These are phyloP conservation scores for Bipolaris zeicola DNA, from an alignment of 2,329 filamentous ascomycete genomes.

Conservation along the genomic window DNA sequence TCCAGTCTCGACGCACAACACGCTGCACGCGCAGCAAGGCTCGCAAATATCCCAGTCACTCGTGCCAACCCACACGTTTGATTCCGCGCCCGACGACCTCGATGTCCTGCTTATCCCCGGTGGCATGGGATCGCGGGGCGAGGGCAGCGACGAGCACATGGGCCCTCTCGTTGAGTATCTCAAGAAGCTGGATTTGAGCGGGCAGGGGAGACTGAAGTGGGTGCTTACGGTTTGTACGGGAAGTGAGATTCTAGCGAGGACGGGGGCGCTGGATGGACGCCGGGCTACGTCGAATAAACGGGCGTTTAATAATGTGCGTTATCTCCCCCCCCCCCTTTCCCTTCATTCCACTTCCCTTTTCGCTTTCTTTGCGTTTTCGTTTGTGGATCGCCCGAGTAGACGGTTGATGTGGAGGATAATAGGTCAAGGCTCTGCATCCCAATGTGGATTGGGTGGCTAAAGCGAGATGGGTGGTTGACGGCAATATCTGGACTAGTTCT, in stretches of 20 bases:
- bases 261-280: constrained; percentile 65
- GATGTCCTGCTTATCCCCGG: constrained; percentile 72
- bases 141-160: constrained; percentile 33
- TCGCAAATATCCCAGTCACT: constrained; percentile 47
- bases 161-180: constrained; percentile 55
- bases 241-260: constrained; percentile 61
- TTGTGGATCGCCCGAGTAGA: no score
- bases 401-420: no score
- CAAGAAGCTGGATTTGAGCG: constrained; percentile 49
- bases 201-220: constrained; percentile 54
- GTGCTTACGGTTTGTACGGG: constrained; percentile 72
- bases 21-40: constrained; percentile 12
- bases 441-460: constrained; percentile 64
- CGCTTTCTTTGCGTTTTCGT: neutral
- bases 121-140: constrained; percentile 56
- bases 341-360: no score
- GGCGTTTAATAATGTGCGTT: constrained; percentile 52
- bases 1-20: constrained; percentile 41
- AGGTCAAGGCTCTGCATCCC: constrained; percentile 55
- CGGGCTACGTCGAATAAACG: constrained; percentile 71
- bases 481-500: constrained; percentile 69
- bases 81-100: constrained; percentile 54
- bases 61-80: constrained; percentile 62
- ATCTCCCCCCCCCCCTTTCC: neutral
- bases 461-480: constrained; percentile 69